phyloP scores from a whole-genome alignment of 208 protist species.

The Plasmodiophora brassicae region DNA sequence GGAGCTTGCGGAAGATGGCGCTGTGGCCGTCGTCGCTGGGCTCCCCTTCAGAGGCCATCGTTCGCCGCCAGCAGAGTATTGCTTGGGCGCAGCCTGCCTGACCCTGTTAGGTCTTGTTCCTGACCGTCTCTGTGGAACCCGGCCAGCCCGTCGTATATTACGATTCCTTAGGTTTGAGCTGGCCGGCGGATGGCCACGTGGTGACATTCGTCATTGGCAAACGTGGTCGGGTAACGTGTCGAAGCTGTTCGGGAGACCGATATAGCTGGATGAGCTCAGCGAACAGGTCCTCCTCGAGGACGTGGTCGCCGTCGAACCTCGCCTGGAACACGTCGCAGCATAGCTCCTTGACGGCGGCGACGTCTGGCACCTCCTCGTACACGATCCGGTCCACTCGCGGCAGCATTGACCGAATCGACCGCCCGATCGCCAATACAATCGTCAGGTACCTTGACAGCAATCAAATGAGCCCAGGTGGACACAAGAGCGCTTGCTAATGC shows the following conservation, averaged over 20 bases:
- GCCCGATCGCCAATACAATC: background rate
- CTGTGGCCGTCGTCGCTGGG: too few species aligned
- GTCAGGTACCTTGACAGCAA: too few species aligned
- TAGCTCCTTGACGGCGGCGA: background rate
- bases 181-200: background rate
- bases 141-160: too few species aligned
- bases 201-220: background rate
- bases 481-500: too few species aligned
- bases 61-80: too few species aligned
- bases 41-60: too few species aligned
- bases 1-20: background rate
- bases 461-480: too few species aligned
- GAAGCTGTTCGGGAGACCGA: background rate
- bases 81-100: too few species aligned
- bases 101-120: too few species aligned
- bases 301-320: background rate
- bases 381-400: background rate
- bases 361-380: background rate
- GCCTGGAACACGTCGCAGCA: background rate
- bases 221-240: background rate
- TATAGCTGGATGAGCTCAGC: background rate
- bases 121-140: too few species aligned
- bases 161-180: too few species aligned
- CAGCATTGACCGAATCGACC: background rate
- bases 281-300: background rate